Percentiles rank a stretch among this genome's conserved stretches.
phyloP scores from a whole-genome alignment of 768 basidiomycete species.

The Mycena leptocephala region DNA sequence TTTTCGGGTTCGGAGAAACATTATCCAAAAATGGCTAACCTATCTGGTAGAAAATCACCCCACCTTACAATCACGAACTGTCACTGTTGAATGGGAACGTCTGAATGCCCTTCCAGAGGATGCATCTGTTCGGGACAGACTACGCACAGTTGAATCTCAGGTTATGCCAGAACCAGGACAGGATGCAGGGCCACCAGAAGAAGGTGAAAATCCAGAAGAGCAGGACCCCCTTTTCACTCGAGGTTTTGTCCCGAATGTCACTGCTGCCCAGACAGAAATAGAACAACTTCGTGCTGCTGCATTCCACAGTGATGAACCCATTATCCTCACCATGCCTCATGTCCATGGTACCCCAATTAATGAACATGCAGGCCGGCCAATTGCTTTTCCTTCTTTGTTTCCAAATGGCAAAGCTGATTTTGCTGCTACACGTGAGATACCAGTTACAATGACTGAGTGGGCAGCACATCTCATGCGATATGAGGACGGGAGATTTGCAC shows the following conservation, averaged over 20 bases:
- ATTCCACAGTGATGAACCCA: background rate
- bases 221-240: conserved; percentile 14
- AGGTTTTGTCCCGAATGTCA: conserved; percentile 28
- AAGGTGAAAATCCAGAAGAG: background rate
- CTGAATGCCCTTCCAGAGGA: background rate
- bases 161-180: background rate
- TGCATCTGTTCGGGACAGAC: background rate
- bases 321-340: conserved; percentile 29
- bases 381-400: conserved; percentile 43
- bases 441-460: conserved; percentile 38
- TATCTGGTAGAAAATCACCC: conserved; percentile 11
- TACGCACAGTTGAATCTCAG: conserved; percentile 18
- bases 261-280: conserved; percentile 20
- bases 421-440: background rate
- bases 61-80: background rate
- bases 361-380: conserved; percentile 21
- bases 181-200: conserved; percentile 2
- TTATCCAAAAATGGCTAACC: conserved; percentile 11
- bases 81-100: background rate
- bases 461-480: conserved; percentile 35
- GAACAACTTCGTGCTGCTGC: conserved; percentile 36
- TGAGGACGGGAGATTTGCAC: conserved; percentile 41
- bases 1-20: background rate
- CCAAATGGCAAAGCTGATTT: conserved; percentile 40
- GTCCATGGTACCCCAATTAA: conserved; percentile 30